A percentile compares a stretch with the other conserved stretches of the same genome.
Conservation (phyloP, 352 stramenopile genomes). For the Globisporangium splendens region DNA sequence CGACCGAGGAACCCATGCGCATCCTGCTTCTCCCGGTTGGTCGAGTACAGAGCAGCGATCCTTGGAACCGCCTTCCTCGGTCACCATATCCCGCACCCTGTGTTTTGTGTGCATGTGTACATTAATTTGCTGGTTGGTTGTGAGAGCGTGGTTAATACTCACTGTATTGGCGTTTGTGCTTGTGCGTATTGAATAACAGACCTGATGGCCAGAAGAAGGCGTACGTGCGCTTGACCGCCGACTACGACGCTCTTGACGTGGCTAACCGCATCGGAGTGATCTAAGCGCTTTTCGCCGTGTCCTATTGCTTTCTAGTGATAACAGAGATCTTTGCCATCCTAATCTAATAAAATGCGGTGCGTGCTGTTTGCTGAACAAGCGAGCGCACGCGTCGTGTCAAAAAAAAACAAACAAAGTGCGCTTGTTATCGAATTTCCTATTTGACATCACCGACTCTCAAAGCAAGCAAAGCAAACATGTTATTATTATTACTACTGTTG, state of each 20-base stretch:
- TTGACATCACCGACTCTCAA: too few species aligned
- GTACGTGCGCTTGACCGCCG: conserved; percentile 97
- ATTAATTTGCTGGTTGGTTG: conserved; percentile 10
- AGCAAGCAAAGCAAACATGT: too few species aligned
- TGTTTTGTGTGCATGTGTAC: background rate
- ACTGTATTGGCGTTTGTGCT: conserved; percentile 23
- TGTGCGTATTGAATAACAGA: conserved; percentile 70
- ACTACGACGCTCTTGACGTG: conserved; percentile 99
- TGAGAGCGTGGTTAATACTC: conserved; percentile 10
- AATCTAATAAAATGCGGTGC: conserved; percentile 28
- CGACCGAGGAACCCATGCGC: conserved; percentile 20
- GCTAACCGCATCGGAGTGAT: conserved; percentile 99
- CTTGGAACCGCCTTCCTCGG: conserved; percentile 7
- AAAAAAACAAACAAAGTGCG: background rate
- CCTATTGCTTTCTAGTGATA: conserved; percentile 27
- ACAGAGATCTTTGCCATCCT: conserved; percentile 56
- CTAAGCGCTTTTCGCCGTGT: conserved; percentile 76
- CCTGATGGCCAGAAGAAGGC: conserved; percentile 99
- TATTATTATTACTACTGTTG: too few species aligned
- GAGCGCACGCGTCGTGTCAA: conserved; percentile 14
- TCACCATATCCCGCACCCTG: background rate
- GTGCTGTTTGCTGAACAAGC: conserved; percentile 10
- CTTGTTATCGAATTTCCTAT: background rate
- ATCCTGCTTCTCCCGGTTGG: conserved; percentile 12
- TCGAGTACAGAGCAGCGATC: conserved; percentile 4